Conservation (phyloP, 345 rosid species). For the Hibiscus mutabilis region DNA sequence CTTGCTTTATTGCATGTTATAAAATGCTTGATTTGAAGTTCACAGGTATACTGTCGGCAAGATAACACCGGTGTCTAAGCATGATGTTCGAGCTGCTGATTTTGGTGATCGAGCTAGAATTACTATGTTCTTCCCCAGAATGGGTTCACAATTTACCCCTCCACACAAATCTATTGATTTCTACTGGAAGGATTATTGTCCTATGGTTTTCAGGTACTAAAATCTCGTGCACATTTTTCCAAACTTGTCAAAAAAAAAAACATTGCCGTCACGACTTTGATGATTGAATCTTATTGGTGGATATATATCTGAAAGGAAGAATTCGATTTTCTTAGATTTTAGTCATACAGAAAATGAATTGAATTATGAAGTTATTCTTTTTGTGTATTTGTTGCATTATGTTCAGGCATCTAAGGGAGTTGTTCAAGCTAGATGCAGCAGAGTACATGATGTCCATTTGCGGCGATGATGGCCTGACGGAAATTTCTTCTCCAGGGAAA, state of each 20-base stretch:
- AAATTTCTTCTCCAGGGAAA: conserved; percentile 83
- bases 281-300: background rate
- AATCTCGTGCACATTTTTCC: background rate
- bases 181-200: conserved; percentile 95
- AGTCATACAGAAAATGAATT: background rate
- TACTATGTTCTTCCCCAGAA: conserved; percentile 78
- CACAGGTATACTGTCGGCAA: conserved; percentile 92
- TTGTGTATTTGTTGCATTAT: background rate
- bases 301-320: background rate
- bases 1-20: conserved; percentile 5
- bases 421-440: conserved; percentile 97
- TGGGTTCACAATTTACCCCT: conserved; percentile 84
- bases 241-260: conserved; percentile 4
- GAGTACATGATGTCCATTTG: conserved; percentile 99
- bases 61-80: conserved; percentile 86
- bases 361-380: background rate
- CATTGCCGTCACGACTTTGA: background rate
- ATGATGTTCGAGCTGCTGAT: conserved; percentile 85
- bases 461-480: conserved; percentile 86
- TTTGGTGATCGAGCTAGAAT: conserved; percentile 90
- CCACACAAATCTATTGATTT: conserved; percentile 80
- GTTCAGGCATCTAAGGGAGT: conserved; percentile 79
- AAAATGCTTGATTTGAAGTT: conserved; percentile 32
- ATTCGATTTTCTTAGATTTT: background rate
- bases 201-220: conserved; percentile 93